Evolutionary conservation across 768 basidiomycete genomes (phyloP), one percentile per base, ranked within the genome.

Genomic region (Chiua virens): DNA sequence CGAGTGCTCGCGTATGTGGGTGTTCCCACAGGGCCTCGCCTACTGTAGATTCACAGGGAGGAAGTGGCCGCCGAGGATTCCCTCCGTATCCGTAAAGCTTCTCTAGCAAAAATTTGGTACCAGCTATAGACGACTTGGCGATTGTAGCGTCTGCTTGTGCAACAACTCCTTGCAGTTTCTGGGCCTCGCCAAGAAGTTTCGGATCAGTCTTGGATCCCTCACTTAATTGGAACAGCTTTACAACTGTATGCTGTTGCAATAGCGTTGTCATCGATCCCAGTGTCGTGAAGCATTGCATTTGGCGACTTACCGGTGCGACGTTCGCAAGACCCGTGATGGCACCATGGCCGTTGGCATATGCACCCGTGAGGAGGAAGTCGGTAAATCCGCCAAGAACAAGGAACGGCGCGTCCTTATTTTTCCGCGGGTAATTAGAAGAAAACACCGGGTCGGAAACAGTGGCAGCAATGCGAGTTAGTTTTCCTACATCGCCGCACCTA

Each of bases 301-400:
- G 27, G 30, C 45, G 36, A 57, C 79, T 52, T 59, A 86, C 89
- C 10, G 90, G 91, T 40, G 87, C 84, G 49, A 94, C 65, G 65
- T 95, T 95, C 8, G 80, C 92, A 18, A 95, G 82, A 41, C 93
- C 93, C 30, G 89, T 92, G 65, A 96, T 96, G 42, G 90, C 92
- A 42, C 94, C 94, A 59, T 94, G 86, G 3, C 79, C 92, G 54
- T 85, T 83, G 27, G 79, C 86, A 62, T 82, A 84, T 3, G 80
- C 67, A 7, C 90, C 81, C 4, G 93, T 83, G 30, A 87, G 73
- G 51, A 96, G 66, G 69, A 92, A 92, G 73, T 97, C 94, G 53
- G 79, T 75, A 68, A 81, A 97, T 9, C 93, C 94, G 36, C 91
- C 92, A 20, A 94, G 74, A 30, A 93, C 89, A 42, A 93, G 72